A percentile compares a stretch with the other conserved stretches of the same genome.
Evolutionary conservation across 495 filamentous ascomycete genomes (phyloP).

Genomic region (Aspergillus funiculosus): DNA sequence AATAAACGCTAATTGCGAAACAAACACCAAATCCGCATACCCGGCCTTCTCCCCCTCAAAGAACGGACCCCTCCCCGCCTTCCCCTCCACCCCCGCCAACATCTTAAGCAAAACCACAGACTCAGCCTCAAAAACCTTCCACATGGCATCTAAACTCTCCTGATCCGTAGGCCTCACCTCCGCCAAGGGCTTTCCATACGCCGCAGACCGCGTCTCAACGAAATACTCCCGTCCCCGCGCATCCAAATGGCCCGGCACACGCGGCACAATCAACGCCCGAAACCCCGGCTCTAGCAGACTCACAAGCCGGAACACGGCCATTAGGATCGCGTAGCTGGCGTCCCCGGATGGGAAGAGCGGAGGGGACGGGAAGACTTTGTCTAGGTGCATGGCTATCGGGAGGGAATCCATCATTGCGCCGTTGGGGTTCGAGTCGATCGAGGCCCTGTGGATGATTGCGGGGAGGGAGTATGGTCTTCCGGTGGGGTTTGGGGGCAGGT

Average conservation of each 20-base stretch:
- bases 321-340: constrained; percentile 24
- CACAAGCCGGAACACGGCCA: constrained; percentile 14
- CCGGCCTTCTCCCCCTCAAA: constrained; percentile 28
- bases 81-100: constrained; percentile 27
- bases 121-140: constrained; percentile 18
- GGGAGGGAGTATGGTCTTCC: constrained; percentile 29
- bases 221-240: constrained; percentile 28
- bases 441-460: constrained; percentile 27
- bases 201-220: constrained; percentile 19
- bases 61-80: constrained; percentile 22
- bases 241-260: constrained; percentile 23
- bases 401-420: constrained; percentile 34
- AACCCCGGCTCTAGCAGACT: background rate
- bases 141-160: constrained; percentile 12
- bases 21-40: constrained; percentile 25
- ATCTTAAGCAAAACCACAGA: constrained; percentile 14
- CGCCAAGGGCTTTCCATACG: constrained; percentile 27
- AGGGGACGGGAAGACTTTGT: constrained; percentile 26
- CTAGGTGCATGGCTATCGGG: constrained; percentile 32
- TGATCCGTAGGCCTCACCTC: constrained; percentile 10
- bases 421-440: constrained; percentile 18
- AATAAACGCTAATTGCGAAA: constrained; percentile 19
- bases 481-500: constrained; percentile 14
- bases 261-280: constrained; percentile 18
- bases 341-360: constrained; percentile 31